phyloP scores from a whole-genome alignment of 2,329 filamentous ascomycete genomes.

The Stemphylium beticola region DNA sequence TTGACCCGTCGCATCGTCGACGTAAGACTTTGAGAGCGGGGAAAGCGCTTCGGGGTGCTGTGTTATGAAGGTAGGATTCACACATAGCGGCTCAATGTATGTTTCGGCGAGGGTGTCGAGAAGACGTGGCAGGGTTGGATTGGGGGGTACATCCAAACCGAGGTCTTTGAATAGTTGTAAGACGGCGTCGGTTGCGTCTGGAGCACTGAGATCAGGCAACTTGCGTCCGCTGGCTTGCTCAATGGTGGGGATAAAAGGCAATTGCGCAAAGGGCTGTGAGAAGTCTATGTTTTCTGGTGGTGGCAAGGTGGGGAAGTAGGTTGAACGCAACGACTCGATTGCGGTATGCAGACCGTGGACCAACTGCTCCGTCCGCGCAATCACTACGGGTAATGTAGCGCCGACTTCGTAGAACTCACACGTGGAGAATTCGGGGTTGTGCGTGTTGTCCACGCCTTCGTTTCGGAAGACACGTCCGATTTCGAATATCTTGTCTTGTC shows the following conservation, averaged over 20 bases:
- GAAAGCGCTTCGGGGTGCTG: conserved; percentile 91
- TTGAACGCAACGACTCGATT: conserved; percentile 55
- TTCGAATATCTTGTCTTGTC: conserved; percentile 88
- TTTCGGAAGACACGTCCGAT: conserved; percentile 93
- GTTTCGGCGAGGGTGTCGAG: conserved; percentile 79
- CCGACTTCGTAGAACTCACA: conserved; percentile 97
- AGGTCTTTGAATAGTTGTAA: conserved; percentile 61
- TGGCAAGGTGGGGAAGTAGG: conserved; percentile 36
- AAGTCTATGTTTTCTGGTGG: conserved; percentile 63
- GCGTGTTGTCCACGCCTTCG: conserved; percentile 74
- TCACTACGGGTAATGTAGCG: conserved; percentile 75
- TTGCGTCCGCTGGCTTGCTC: conserved; percentile 69
- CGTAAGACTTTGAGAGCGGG: conserved; percentile 86
- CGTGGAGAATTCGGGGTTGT: conserved; percentile 97
- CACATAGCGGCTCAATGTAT: conserved; percentile 80
- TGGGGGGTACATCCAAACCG: conserved; percentile 57
- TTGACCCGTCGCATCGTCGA: conserved; percentile 70
- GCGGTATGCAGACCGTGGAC: conserved; percentile 53
- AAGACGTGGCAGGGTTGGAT: conserved; percentile 68
- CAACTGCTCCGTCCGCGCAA: conserved; percentile 75
- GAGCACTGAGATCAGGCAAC: conserved; percentile 62
- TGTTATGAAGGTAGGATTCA: conserved; percentile 79
- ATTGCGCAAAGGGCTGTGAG: conserved; percentile 62
- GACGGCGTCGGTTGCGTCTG: conserved; percentile 65
- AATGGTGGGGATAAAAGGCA: conserved; percentile 84